Percentiles rank a stretch among this genome's conserved stretches.
phyloP scores from a whole-genome alignment of 2,329 filamentous ascomycete species.

The Phialocephala subalpina region DNA sequence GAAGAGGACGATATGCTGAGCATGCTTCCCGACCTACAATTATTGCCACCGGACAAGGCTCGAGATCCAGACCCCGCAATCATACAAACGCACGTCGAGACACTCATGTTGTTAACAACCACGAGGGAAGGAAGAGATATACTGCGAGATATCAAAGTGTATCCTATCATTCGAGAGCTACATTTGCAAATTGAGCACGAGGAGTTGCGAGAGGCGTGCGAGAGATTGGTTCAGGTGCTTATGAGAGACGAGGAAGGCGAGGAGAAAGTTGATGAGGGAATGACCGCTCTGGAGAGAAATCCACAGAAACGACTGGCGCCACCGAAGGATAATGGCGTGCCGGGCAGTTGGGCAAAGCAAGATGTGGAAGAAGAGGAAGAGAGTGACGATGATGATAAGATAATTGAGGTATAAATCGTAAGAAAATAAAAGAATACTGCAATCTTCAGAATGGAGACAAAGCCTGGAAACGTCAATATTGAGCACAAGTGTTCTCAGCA shows the following conservation, averaged over 20 bases:
- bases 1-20: constrained; percentile 83
- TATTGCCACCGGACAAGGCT: constrained; percentile 88
- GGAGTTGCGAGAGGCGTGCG: constrained; percentile 82
- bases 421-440: not conserved
- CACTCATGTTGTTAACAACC: constrained; percentile 82
- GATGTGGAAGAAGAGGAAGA: constrained; percentile 38
- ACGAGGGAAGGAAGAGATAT: constrained; percentile 77
- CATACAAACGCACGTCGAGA: constrained; percentile 88
- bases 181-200: constrained; percentile 83
- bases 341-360: constrained; percentile 31
- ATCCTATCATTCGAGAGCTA: constrained; percentile 87
- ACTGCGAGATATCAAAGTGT: constrained; percentile 81
- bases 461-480: not conserved
- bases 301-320: constrained; percentile 18
- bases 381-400: constrained; percentile 44
- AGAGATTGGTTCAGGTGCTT: constrained; percentile 80
- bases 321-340: constrained; percentile 18
- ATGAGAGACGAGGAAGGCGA: constrained; percentile 46
- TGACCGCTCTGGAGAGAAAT: constrained; percentile 37
- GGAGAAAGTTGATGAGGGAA: constrained; percentile 40
- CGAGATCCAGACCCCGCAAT: constrained; percentile 81
- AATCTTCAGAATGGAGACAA: no score
- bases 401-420: constrained; percentile 43
- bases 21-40: constrained; percentile 90
- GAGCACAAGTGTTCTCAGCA: not conserved